Percentiles rank a stretch among this genome's conserved stretches.
phyloP scores from a whole-genome alignment of 352 stramenopile species.

The Pythium phragmitis region DNA sequence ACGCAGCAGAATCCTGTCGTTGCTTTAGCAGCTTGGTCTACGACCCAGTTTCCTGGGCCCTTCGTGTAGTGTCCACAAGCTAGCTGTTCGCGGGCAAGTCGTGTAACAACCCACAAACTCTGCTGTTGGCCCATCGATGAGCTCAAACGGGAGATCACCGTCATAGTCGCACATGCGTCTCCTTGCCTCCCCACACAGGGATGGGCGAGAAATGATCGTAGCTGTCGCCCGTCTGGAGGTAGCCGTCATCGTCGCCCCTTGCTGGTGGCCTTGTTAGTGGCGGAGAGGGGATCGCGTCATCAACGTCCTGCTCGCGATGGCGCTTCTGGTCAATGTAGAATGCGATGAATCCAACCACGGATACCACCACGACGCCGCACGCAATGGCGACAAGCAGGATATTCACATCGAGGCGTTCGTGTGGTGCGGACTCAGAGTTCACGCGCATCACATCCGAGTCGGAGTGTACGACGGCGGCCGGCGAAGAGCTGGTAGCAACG shows the following conservation, averaged over 20 bases:
- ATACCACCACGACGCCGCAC: constrained; percentile 4
- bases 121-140: not conserved
- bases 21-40: too few species aligned
- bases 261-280: not conserved
- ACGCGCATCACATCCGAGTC: not conserved
- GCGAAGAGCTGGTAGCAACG: not conserved
- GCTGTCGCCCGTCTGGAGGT: constrained; percentile 6
- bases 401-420: constrained; percentile 5
- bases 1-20: too few species aligned
- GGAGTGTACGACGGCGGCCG: not conserved
- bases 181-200: constrained; percentile 3
- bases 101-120: too few species aligned
- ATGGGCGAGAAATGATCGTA: constrained; percentile 16
- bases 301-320: not conserved
- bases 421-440: not conserved
- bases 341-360: constrained; percentile 11
- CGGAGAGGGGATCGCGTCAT: not conserved
- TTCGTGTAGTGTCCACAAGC: too few species aligned
- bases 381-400: constrained; percentile 1
- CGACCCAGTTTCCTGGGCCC: too few species aligned
- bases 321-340: constrained; percentile 15
- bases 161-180: not conserved
- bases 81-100: too few species aligned
- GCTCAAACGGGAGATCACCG: not conserved
- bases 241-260: not conserved